A percentile compares a stretch with the other conserved stretches of the same genome.
phyloP scores from a whole-genome alignment of 2,329 filamentous ascomycete species.

The Cordyceps cicadae region DNA sequence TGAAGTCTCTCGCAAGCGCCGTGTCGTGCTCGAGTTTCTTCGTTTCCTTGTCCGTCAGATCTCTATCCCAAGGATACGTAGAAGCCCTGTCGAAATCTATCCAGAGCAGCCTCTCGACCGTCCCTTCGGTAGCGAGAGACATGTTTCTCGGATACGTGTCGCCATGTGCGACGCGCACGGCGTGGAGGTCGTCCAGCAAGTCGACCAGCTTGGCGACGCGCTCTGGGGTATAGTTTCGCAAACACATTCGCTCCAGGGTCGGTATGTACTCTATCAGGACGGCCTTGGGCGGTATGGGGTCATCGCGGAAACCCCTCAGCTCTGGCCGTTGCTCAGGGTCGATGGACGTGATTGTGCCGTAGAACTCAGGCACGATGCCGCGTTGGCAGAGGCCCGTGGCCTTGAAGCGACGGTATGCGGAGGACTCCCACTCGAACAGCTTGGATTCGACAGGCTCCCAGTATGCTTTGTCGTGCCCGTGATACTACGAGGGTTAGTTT shows the following conservation, averaged over 20 bases:
- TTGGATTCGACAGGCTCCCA: not conserved
- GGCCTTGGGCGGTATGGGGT: not conserved
- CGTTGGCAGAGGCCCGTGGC: not conserved
- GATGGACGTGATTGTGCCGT: not conserved
- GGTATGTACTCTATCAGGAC: slow-evolving; percentile 6
- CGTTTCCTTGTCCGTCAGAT: not conserved
- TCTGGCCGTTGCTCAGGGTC: not conserved
- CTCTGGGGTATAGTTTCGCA: not conserved
- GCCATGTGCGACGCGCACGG: not conserved
- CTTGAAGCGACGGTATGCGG: not conserved
- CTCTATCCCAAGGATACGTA: not conserved
- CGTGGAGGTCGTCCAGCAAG: not conserved
- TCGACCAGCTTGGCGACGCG: not conserved
- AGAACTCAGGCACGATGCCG: slow-evolving; percentile 2
- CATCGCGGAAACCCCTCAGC: not conserved
- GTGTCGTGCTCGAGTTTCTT: not conserved
- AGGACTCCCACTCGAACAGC: not conserved
- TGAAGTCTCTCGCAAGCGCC: not conserved
- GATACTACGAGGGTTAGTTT: not conserved
- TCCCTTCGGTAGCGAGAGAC: not conserved
- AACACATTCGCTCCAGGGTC: not conserved
- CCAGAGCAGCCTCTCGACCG: not conserved
- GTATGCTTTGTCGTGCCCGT: not conserved
- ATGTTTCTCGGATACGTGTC: not conserved
- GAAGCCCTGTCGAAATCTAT: not conserved